Percentiles rank a stretch among this genome's conserved stretches.
Evolutionary conservation across 73 alveolate species (phyloP).

Genomic region (Tetrahymena elliotti): DNA sequence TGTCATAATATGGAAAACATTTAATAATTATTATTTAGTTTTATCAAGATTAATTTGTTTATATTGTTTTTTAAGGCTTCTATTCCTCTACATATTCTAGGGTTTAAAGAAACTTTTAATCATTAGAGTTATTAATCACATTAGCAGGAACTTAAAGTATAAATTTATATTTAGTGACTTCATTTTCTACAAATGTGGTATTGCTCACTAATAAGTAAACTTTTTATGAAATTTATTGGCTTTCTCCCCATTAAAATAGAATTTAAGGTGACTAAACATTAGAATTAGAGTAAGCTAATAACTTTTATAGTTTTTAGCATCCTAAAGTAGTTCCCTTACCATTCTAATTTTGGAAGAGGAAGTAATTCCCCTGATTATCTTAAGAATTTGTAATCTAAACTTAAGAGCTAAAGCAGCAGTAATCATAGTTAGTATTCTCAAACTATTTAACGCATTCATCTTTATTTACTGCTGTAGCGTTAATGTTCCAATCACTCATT

Average conservation of each 20-base stretch:
- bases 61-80: neutral
- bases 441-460: neutral
- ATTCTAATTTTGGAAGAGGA: neutral
- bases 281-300: neutral
- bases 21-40: too few relatives aligned
- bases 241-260: neutral
- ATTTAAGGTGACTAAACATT: neutral
- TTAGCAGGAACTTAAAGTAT: neutral
- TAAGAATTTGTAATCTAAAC: neutral
- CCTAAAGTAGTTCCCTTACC: neutral
- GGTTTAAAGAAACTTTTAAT: neutral
- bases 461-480: neutral
- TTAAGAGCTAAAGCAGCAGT: neutral
- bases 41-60: neutral
- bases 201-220: neutral
- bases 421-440: neutral
- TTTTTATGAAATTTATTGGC: neutral
- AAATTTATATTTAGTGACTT: neutral
- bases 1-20: neutral
- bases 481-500: neutral
- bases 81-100: neutral
- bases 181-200: neutral
- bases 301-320: neutral
- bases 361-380: neutral
- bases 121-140: neutral